These are phyloP conservation scores for Bipolaris zeicola DNA, from an alignment of 2,329 filamentous ascomycete species.

Conservation along the genomic window DNA sequence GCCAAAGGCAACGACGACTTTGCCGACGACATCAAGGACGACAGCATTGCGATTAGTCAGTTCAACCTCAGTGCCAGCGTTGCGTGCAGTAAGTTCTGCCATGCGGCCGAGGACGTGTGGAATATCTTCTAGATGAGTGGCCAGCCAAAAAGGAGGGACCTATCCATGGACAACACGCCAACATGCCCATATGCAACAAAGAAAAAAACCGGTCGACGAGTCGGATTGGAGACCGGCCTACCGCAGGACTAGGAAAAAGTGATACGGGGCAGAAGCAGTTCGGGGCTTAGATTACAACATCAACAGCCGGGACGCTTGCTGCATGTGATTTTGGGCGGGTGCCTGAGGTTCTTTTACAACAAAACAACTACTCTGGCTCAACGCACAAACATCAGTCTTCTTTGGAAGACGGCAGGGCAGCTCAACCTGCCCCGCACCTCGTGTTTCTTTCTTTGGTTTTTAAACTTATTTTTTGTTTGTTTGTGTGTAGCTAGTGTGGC, in stretches of 20 bases:
- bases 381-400: slow-evolving; percentile 69
- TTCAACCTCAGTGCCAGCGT: slow-evolving; percentile 97
- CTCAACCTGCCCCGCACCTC: slow-evolving; percentile 65
- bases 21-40: slow-evolving; percentile 90
- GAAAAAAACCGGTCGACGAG: slow-evolving; percentile 15
- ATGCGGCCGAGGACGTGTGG: slow-evolving; percentile 96
- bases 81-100: slow-evolving; percentile 99
- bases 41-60: slow-evolving; percentile 98
- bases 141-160: slow-evolving; percentile 17
- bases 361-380: slow-evolving; percentile 76
- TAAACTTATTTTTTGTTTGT: slow-evolving; percentile 10
- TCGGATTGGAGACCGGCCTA: slow-evolving; percentile 22
- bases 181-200: slow-evolving; percentile 27
- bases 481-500: slow-evolving; percentile 7
- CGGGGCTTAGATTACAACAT: slow-evolving; percentile 73
- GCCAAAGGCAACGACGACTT: slow-evolving; percentile 96
- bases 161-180: slow-evolving; percentile 36
- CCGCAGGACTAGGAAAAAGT: slow-evolving; percentile 30
- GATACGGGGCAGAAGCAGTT: slow-evolving; percentile 42
- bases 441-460: slow-evolving; percentile 32
- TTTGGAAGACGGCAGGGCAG: slow-evolving; percentile 57
- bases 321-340: slow-evolving; percentile 63
- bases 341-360: slow-evolving; percentile 82
- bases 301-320: slow-evolving; percentile 56
- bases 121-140: slow-evolving; percentile 72